A percentile compares a stretch with the other conserved stretches of the same genome.
These are phyloP conservation scores for Coniochaeta ligniaria DNA, from an alignment of 2,329 filamentous ascomycete genomes.

Conservation along the genomic window DNA sequence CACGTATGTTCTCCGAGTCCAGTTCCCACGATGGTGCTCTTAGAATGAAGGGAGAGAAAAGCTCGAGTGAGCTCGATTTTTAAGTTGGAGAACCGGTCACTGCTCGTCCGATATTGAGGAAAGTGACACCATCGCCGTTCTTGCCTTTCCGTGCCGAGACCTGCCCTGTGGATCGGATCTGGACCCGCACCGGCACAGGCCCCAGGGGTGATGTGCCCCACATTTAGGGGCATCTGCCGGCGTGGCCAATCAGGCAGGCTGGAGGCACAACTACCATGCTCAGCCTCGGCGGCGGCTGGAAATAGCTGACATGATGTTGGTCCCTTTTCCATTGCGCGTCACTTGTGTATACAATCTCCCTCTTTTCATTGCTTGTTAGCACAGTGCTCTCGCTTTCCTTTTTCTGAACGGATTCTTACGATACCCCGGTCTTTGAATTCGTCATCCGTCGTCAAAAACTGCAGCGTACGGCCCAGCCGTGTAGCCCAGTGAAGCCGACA, in stretches of 20 bases:
- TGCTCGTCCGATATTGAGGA: neutral
- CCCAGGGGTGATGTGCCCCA: neutral
- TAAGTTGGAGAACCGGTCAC: neutral
- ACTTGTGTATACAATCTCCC: neutral
- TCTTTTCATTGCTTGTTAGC: neutral
- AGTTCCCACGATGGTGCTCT: too few relatives aligned
- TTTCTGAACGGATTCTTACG: neutral
- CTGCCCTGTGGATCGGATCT: too few relatives aligned
- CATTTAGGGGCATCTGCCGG: neutral
- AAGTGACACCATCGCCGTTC: conserved; percentile 12
- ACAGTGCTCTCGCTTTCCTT: neutral
- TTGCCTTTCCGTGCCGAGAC: neutral
- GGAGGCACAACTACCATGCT: neutral
- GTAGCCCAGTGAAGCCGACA: neutral
- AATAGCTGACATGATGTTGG: conserved; percentile 1
- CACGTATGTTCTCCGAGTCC: too few relatives aligned
- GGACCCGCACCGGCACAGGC: neutral
- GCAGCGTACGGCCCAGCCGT: neutral
- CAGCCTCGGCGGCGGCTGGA: conserved; percentile 1
- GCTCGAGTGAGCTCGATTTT: neutral
- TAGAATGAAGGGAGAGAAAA: neutral
- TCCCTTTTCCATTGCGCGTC: neutral
- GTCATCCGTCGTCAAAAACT: neutral
- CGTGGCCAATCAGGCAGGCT: neutral
- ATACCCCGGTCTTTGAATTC: neutral